Base-by-base conservation (phyloP, 192 early-diverging fungal species). In the Linnemannia exigua region DNA sequence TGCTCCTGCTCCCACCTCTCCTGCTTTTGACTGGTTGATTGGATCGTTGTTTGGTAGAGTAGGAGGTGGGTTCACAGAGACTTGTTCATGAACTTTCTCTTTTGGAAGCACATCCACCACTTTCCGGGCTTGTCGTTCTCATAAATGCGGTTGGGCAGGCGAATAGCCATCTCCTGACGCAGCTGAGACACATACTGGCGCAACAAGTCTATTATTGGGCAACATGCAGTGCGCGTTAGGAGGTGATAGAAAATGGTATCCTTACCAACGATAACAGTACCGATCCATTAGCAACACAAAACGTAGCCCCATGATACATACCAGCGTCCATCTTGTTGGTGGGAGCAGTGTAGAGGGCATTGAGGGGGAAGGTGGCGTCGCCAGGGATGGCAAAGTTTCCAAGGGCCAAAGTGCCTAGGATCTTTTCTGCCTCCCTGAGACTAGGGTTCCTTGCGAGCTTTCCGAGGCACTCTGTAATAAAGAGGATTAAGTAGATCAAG, bases 51-150 rank as follows among this genome's bases (percentile, higher is more conserved):
- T 25, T 16, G 28, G 58, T 14, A n/a, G 22, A 9, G n/a, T 25
- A n/a, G 41, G 41, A 44, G 28, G 28, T 12, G 31, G 3, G 28
- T 28, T 77, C 91, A 91, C 77, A 96, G 89, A 37, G 92, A 88
- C 90, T 97, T 93, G 84, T 94, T 94, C 98, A 99, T 99, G 84
- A 99, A 99, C 91, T 98, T 97, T 81, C 97, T 93, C 93, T 99
- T 99, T 84, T 97, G 94, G 92, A 99, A 99, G 86, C 96, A 95
- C 92, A 99, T 91, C 99, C 99, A 99, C 98, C 98, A 99, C 87
- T 99, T 99, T 92, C 95, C 96, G 20, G 97, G 95, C 86, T 95
- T 92, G 22, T 91, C 93, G 52, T 96, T 96, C 22, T 88, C 80
- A 90, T 96, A 99, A 25, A 99, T 90, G 51, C 91, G 90, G 22